Percentiles rank a stretch among this genome's conserved stretches.
Evolutionary conservation across 345 rosid genomes (phyloP).

Genomic region (Limnanthes douglasii): DNA sequence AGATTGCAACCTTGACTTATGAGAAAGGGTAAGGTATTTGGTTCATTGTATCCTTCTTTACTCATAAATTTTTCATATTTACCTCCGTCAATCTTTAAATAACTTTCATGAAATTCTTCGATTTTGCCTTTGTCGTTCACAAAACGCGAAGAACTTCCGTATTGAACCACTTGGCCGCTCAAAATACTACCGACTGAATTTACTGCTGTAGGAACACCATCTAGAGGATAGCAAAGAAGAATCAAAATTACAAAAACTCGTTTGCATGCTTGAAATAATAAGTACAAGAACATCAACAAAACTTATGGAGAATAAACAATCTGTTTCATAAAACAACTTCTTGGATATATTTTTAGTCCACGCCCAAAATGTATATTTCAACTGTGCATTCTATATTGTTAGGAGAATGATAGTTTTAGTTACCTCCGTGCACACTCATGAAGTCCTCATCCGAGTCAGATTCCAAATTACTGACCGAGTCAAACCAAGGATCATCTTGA

Average conservation of each 20-base stretch:
- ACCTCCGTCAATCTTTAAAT: conserved; percentile 26
- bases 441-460: conserved; percentile 85
- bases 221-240: conserved; percentile 13
- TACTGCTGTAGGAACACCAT: conserved; percentile 28
- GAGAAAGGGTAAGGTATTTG: neutral
- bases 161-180: conserved; percentile 53
- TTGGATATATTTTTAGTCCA: no score
- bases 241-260: neutral
- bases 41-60: conserved; percentile 6
- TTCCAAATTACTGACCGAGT: conserved; percentile 61
- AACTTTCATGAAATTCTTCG: conserved; percentile 57
- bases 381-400: no score
- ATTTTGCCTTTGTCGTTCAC: conserved; percentile 35
- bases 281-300: no score
- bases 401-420: neutral
- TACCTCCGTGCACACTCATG: conserved; percentile 68
- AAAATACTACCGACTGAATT: conserved; percentile 26
- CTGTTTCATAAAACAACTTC: no score
- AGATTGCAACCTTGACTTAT: conserved; percentile 11
- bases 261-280: no score
- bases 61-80: conserved; percentile 4
- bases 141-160: conserved; percentile 45
- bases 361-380: no score
- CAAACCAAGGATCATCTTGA: conserved; percentile 73
- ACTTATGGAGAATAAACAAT: no score